A percentile compares a stretch with the other conserved stretches of the same genome.
Evolutionary conservation across 2,329 filamentous ascomycete species (phyloP).

Genomic region (Aspergillus phoenicis): DNA sequence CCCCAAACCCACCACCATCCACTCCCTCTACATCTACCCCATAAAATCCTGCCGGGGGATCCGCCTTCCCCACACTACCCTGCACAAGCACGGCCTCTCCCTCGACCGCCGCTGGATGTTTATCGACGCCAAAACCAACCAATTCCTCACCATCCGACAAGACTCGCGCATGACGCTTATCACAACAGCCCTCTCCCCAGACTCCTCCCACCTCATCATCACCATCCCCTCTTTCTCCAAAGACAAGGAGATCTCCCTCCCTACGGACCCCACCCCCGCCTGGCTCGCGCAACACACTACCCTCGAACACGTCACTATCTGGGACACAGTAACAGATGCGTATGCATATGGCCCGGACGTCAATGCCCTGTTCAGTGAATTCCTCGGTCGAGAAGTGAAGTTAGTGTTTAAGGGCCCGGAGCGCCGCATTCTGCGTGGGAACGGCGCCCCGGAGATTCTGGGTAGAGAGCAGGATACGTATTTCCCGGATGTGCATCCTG

Average conservation of each 20-base stretch:
- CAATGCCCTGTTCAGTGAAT: constrained; percentile 57
- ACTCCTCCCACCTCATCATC: constrained; percentile 50
- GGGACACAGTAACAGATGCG: constrained; percentile 61
- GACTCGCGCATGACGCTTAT: constrained; percentile 66
- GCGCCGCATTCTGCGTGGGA: constrained; percentile 57
- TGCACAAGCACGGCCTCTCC: constrained; percentile 61
- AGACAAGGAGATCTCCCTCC: constrained; percentile 52
- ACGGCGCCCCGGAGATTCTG: constrained; percentile 56
- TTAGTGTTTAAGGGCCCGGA: constrained; percentile 65
- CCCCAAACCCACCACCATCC: constrained; percentile 29
- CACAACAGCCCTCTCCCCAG: constrained; percentile 53
- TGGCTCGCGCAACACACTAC: constrained; percentile 60
- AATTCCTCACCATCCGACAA: constrained; percentile 66
- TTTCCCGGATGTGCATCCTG: constrained; percentile 63
- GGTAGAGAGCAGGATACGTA: constrained; percentile 58
- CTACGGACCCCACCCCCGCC: constrained; percentile 55
- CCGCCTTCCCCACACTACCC: constrained; percentile 53
- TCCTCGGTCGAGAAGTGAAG: constrained; percentile 58
- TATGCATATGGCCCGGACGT: constrained; percentile 56
- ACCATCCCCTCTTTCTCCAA: constrained; percentile 46
- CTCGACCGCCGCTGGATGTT: constrained; percentile 70
- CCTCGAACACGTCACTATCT: constrained; percentile 57
- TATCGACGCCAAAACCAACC: constrained; percentile 53
- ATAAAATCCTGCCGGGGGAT: constrained; percentile 69
- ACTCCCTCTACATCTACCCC: constrained; percentile 60